These are phyloP conservation scores for Aspergillus versicolor DNA, from an alignment of 2,329 filamentous ascomycete species.

Conservation along the genomic window DNA sequence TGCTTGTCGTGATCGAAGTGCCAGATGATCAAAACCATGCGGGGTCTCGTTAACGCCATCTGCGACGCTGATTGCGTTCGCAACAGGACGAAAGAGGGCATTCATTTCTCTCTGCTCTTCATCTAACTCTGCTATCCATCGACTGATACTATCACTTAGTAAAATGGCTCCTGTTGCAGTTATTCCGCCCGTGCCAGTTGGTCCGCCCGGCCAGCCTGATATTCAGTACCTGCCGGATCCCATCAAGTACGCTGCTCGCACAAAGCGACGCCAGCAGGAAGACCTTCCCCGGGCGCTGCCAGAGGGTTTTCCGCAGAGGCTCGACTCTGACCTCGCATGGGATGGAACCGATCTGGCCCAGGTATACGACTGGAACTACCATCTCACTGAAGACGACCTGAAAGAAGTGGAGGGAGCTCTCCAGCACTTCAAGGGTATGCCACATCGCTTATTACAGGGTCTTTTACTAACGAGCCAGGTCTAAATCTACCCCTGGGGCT, in stretches of 20 bases:
- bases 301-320: slow-evolving; percentile 40
- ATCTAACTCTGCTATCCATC: neutral
- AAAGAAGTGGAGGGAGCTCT: slow-evolving; percentile 46
- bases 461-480: slow-evolving; percentile 17
- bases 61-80: neutral
- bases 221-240: slow-evolving; percentile 30
- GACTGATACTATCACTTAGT: neutral
- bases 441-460: too few relatives aligned
- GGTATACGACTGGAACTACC: slow-evolving; percentile 43
- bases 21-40: neutral
- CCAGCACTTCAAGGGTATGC: slow-evolving; percentile 42
- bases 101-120: neutral
- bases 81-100: neutral
- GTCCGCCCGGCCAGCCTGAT: slow-evolving; percentile 25
- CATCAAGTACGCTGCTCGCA: slow-evolving; percentile 26
- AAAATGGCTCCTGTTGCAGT: neutral
- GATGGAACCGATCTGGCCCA: slow-evolving; percentile 41
- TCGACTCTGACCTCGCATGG: slow-evolving; percentile 49
- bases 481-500: slow-evolving; percentile 34
- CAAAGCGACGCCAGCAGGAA: slow-evolving; percentile 21
- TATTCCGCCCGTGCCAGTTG: neutral
- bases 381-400: slow-evolving; percentile 37
- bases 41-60: neutral
- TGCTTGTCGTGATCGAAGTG: neutral
- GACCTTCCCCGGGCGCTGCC: slow-evolving; percentile 32